Percentiles rank a stretch among this genome's conserved stretches.
phyloP scores from a whole-genome alignment of 2,329 filamentous ascomycete species.

The Phaeosphaeriaceae sp. region DNA sequence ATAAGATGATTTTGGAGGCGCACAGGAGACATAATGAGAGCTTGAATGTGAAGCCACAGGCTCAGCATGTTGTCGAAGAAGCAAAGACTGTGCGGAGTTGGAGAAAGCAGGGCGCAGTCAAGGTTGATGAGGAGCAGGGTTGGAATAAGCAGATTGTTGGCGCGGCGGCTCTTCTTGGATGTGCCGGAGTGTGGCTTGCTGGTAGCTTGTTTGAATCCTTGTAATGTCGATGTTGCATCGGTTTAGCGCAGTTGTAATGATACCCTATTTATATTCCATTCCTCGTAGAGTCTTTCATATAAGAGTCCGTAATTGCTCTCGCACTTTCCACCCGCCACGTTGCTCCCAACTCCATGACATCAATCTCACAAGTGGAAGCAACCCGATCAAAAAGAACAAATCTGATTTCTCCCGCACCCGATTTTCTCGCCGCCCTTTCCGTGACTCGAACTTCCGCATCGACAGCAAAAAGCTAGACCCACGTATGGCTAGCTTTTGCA shows the following conservation, averaged over 20 bases:
- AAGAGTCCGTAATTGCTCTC: no score
- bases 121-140: slow-evolving; percentile 44
- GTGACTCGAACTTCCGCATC: background rate
- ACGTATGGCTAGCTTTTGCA: slow-evolving; percentile 8
- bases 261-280: slow-evolving; percentile 1
- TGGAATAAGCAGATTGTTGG: slow-evolving; percentile 52
- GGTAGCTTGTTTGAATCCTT: slow-evolving; percentile 49
- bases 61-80: slow-evolving; percentile 32
- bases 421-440: background rate
- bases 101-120: slow-evolving; percentile 42
- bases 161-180: slow-evolving; percentile 47
- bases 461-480: slow-evolving; percentile 5
- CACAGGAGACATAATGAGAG: slow-evolving; percentile 50
- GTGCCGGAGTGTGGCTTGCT: slow-evolving; percentile 50
- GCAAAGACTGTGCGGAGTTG: slow-evolving; percentile 20
- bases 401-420: background rate
- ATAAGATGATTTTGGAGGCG: slow-evolving; percentile 63
- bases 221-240: slow-evolving; percentile 6
- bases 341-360: background rate
- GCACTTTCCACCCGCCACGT: no score
- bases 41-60: slow-evolving; percentile 25
- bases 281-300: background rate
- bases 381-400: background rate
- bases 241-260: slow-evolving; percentile 3
- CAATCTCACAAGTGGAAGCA: background rate